Conservation (phyloP, 1,139 yeast species). For the Ogataea hybrid region DNA sequence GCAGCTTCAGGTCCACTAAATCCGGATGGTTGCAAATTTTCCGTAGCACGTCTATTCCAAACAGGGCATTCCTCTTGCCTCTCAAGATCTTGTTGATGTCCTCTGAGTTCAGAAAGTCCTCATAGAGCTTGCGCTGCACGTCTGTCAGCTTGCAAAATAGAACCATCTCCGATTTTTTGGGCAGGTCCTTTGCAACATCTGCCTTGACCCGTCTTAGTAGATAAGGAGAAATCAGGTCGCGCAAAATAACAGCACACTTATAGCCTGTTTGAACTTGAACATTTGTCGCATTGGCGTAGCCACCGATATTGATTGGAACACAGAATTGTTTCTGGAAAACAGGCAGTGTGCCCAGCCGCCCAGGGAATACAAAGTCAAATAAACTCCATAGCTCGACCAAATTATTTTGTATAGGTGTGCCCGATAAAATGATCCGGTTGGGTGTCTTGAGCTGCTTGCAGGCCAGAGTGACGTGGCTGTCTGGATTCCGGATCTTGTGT, state of each 20-base stretch:
- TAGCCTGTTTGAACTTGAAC: conserved; percentile 96
- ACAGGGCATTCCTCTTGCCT: conserved; percentile 79
- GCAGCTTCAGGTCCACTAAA: conserved; percentile 54
- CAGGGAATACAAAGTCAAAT: conserved; percentile 94
- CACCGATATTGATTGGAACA: conserved; percentile 93
- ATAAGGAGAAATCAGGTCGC: conserved; percentile 90
- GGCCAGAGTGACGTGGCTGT: conserved; percentile 79
- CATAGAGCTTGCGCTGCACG: conserved; percentile 70
- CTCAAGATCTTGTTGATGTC: conserved; percentile 70
- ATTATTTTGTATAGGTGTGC: conserved; percentile 96
- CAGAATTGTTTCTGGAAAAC: conserved; percentile 92
- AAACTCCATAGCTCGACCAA: conserved; percentile 89
- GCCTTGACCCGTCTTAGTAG: conserved; percentile 80
- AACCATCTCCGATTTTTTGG: conserved; percentile 92
- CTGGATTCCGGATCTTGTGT: conserved; percentile 94
- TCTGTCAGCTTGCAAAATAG: conserved; percentile 83
- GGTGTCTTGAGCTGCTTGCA: conserved; percentile 82
- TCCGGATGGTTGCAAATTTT: conserved; percentile 98
- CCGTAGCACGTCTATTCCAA: conserved; percentile 86
- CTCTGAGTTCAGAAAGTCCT: conserved; percentile 69
- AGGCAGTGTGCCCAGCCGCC: conserved; percentile 89
- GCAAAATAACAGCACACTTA: conserved; percentile 87
- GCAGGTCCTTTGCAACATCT: conserved; percentile 96
- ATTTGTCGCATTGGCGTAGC: conserved; percentile 95
- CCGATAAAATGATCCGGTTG: conserved; percentile 83